Conservation (phyloP, 345 rosid species). For the Viola odorata region DNA sequence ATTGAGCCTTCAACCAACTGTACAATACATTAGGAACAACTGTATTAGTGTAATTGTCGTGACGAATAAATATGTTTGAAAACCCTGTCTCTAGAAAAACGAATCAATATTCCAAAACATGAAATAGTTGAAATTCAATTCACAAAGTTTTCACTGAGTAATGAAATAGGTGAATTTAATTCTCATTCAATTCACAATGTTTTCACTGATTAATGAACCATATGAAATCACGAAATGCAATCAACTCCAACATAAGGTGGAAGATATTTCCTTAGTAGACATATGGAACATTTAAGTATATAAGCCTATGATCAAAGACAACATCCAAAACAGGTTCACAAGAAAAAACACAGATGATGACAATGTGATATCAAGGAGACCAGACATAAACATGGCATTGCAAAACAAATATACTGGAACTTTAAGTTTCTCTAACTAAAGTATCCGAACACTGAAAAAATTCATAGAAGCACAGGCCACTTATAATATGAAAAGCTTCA, state of each 20-base stretch:
- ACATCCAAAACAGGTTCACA: too few species aligned
- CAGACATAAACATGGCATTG: background rate
- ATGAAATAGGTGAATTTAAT: background rate
- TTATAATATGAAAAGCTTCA: background rate
- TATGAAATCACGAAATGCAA: too few species aligned
- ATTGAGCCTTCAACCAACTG: constrained; percentile 83
- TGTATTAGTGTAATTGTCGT: constrained; percentile 10
- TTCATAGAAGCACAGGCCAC: too few species aligned
- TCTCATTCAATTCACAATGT: too few species aligned
- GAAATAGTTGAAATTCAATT: background rate
- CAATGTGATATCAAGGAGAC: background rate
- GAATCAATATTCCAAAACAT: constrained; percentile 1
- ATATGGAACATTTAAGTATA: too few species aligned
- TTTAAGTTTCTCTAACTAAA: too few species aligned
- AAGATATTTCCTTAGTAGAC: too few species aligned
- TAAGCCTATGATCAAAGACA: too few species aligned
- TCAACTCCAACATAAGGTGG: too few species aligned
- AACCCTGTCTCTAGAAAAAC: background rate
- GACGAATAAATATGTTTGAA: constrained; percentile 1
- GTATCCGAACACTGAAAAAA: too few species aligned
- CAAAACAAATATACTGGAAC: background rate
- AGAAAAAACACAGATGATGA: background rate
- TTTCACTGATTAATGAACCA: too few species aligned
- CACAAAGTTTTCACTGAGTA: too few species aligned
- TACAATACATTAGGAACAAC: constrained; percentile 20